These are phyloP conservation scores for Coniella lustricola DNA, from an alignment of 2,329 filamentous ascomycete genomes.

Conservation along the genomic window DNA sequence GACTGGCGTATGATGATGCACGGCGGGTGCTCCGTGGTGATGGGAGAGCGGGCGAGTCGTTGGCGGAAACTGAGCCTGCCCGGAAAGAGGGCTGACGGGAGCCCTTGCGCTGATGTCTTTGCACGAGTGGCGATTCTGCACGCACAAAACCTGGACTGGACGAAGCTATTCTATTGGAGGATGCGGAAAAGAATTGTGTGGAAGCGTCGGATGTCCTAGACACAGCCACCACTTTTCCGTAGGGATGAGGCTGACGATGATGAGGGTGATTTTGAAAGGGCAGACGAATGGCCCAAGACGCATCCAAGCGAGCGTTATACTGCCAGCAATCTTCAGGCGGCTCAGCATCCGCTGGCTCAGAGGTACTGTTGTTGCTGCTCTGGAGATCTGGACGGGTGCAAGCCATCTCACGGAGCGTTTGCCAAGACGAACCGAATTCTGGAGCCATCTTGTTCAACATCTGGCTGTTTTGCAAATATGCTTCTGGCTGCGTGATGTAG, in stretches of 20 bases:
- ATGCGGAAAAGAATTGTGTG: constrained; percentile 31
- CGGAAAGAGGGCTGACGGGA: constrained; percentile 43
- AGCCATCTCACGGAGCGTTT: constrained; percentile 55
- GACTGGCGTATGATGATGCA: constrained; percentile 2
- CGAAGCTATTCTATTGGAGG: constrained; percentile 21
- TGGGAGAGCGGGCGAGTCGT: constrained; percentile 25
- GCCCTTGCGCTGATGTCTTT: constrained; percentile 30
- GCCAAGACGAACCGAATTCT: constrained; percentile 62
- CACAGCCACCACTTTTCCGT: constrained; percentile 12
- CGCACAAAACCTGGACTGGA: constrained; percentile 28
- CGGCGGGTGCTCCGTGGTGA: constrained; percentile 22
- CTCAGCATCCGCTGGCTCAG: constrained; percentile 52
- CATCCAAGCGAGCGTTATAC: constrained; percentile 59
- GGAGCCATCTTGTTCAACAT: constrained; percentile 34
- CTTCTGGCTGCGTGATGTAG: constrained; percentile 68
- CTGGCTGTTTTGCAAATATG: constrained; percentile 58
- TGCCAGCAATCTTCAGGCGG: constrained; percentile 61
- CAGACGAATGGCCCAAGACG: constrained; percentile 37
- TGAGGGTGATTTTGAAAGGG: constrained; percentile 35
- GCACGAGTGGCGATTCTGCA: constrained; percentile 32
- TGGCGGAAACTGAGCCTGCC: constrained; percentile 45
- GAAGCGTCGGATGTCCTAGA: constrained; percentile 36
- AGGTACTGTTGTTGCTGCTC: constrained; percentile 29
- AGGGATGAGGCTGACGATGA: too few relatives aligned
- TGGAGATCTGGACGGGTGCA: constrained; percentile 44